Base-by-base conservation (phyloP, 352 stramenopile genomes). In the Phytophthora sansomeana region DNA sequence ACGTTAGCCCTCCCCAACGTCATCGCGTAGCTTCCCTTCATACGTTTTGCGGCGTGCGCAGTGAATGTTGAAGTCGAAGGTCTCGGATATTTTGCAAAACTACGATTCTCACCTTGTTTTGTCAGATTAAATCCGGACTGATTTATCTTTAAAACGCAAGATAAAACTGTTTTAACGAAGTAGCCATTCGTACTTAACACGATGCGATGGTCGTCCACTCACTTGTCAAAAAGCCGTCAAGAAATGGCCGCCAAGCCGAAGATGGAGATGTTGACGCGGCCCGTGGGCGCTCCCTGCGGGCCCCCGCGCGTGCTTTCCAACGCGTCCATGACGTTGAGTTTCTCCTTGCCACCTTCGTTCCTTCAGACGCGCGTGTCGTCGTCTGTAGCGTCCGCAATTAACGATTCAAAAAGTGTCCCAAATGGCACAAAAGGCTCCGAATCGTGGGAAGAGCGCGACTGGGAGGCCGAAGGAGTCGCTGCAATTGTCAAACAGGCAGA, bases 391-490 rank as follows among this genome's bases (percentile, higher is more conserved):
- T 14, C 39, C 19, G 17, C 56, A 60, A 26, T 61, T 0, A 19
- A 67, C 13, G 19, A 26, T 2, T n/a, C 41, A 28, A 54, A 66
- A 70, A 30, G 19, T 56, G 50, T 50, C 32, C 28, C 58, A 57
- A 61, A 56, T 11, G 21, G 39, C 47, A 63, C 54, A 39, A 29
- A 11, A 19, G 36, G 52, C 26, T 71, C 68, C 21, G 47, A 59
- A 7, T 79, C 80, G 8, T 89, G 80, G 80, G 80, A 89, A 56
- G 63, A 79, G 16, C 75, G 67, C 41, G 71, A 87, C 49, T 84
- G 76, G 76, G 73, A 81, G n/a, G 36, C 39, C 5, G 56, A 63
- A 16, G 46, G 13, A 24, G 21, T 3, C 21, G 21, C 21, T 1
- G 13, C 52, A 21, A 30, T 4, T 29, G 17, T 35, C 16, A 29